Evolutionary conservation across 306 rosid genomes (phyloP), one percentile per base, ranked within the genome.

Genomic region (Cucurbita maxima): DNA sequence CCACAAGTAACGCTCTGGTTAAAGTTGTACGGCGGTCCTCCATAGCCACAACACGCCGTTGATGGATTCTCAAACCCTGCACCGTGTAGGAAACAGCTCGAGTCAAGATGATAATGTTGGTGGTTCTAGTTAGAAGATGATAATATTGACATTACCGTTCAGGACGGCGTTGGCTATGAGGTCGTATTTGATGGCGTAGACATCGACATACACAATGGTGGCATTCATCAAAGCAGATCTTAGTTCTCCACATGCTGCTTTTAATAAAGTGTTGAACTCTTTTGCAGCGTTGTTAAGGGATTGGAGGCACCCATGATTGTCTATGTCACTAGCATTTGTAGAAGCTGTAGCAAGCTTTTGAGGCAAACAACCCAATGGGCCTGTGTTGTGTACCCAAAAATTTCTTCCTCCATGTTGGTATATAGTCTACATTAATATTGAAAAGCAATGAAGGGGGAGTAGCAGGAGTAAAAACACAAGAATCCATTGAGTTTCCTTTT

Each of bases 1-100:
- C 77, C 79, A 16, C 84, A 70, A 8, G 79, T 55, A 13, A 52
- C 15, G 38, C 48, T 74, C 18, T 30, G 61, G 36, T 68, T 45
- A 62, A 67, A 81, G 79, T 81, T 81, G 77, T 74, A 59, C 6
- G 79, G 84, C 2, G 77, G 79, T 7, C 81, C 84, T 18, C 84
- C 84, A 16, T 54, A 55, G 12, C 82, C 84, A 71, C 82, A 81
- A 38, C 82, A 75, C 5, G 76, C 76, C 74, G 59, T 71, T 25
- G 71, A 78, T 16, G 79, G 79, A 69, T 78, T 54, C 74, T 78
- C 79, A 5, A 78, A 81, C 16, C 81, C 81, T 73, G 41, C 38
- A 50, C 34, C 4, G 37, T 22, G 5, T 19, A 20, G 64, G n/a
- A 52, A 43, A 40, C 11, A 16, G 10, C 16, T 51, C 20, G 10